A percentile compares a stretch with the other conserved stretches of the same genome.
Conservation (phyloP, 2,329 filamentous ascomycete genomes). For the Penicillium occitanis region DNA sequence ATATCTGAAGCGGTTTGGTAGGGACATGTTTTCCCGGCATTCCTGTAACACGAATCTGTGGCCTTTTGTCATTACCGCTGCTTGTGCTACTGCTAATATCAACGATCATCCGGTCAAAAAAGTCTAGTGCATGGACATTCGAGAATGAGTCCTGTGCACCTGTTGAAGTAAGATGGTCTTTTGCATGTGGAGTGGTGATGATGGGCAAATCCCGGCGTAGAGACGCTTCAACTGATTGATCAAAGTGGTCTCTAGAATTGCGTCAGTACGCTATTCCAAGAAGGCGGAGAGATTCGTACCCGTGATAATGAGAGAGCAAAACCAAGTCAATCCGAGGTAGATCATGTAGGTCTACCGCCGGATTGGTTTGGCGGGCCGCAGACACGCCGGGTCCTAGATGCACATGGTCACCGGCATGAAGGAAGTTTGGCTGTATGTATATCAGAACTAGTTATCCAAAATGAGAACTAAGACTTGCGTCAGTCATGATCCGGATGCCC, state of each 20-base stretch:
- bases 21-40: slow-evolving; percentile 67
- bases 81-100: slow-evolving; percentile 33
- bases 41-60: slow-evolving; percentile 58
- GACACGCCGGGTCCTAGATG: slow-evolving; percentile 65
- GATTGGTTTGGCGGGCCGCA: slow-evolving; percentile 56
- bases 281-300: slow-evolving; percentile 26
- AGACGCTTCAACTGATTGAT: slow-evolving; percentile 52
- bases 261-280: background rate
- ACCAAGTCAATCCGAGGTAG: slow-evolving; percentile 61
- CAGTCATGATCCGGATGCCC: slow-evolving; percentile 43
- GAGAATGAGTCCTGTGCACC: slow-evolving; percentile 53
- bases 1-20: slow-evolving; percentile 40
- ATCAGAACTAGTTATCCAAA: background rate
- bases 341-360: slow-evolving; percentile 59
- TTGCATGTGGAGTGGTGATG: slow-evolving; percentile 63
- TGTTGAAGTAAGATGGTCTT: slow-evolving; percentile 50
- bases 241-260: slow-evolving; percentile 52
- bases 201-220: slow-evolving; percentile 59
- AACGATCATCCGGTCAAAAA: slow-evolving; percentile 55
- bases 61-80: slow-evolving; percentile 26
- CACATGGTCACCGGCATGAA: slow-evolving; percentile 65
- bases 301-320: slow-evolving; percentile 65
- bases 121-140: slow-evolving; percentile 56
- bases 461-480: slow-evolving; percentile 27
- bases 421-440: slow-evolving; percentile 58